Conservation (phyloP, 352 stramenopile genomes). For the Phytophthora citricola region DNA sequence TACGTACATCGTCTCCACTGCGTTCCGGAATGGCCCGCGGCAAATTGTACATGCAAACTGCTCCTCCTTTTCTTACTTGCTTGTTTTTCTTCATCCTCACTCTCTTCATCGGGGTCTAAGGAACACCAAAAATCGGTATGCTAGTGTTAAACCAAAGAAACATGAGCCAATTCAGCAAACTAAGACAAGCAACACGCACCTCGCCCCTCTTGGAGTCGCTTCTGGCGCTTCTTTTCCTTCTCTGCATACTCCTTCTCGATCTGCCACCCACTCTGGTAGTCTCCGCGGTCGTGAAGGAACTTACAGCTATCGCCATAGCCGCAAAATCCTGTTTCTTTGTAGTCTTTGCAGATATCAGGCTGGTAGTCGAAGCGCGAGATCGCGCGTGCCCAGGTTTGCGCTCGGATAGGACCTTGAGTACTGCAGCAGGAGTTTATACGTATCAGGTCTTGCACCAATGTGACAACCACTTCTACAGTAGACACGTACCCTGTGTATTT, state of each 20-base stretch:
- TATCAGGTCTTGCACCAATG: conserved; percentile 1
- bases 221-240: conserved; percentile 91
- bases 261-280: conserved; percentile 98
- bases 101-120: conserved; percentile 57
- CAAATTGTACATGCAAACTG: conserved; percentile 98
- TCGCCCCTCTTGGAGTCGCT: conserved; percentile 63
- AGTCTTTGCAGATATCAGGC: conserved; percentile 99
- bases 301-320: conserved; percentile 97
- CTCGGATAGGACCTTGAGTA: conserved; percentile 95
- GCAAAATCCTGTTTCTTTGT: conserved; percentile 99
- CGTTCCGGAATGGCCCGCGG: conserved; percentile 91
- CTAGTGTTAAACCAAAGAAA: neutral
- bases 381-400: conserved; percentile 93
- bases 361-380: conserved; percentile 98
- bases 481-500: conserved; percentile 85
- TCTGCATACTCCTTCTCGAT: conserved; percentile 96
- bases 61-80: conserved; percentile 69
- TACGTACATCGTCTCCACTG: conserved; percentile 91
- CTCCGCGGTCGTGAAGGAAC: conserved; percentile 98
- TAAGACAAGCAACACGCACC: conserved; percentile 31
- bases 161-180: neutral
- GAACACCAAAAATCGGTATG: neutral
- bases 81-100: conserved; percentile 72
- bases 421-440: conserved; percentile 26
- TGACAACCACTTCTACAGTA: neutral